Evolutionary conservation across 371 early-diverging fungal species (phyloP).

Genomic region (Basidiobolus heterosporus): DNA sequence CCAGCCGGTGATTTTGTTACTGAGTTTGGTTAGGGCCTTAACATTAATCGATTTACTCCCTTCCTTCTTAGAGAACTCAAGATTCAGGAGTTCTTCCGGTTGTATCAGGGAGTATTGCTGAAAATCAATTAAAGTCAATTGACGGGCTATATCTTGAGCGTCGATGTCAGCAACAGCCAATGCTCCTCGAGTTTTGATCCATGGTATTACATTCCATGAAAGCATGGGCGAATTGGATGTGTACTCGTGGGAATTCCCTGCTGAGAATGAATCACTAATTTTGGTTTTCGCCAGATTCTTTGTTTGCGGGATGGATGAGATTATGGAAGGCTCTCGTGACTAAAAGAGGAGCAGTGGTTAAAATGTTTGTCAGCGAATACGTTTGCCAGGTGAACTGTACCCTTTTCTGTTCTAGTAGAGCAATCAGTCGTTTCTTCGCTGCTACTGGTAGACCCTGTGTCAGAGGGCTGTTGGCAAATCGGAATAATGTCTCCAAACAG

Average conservation of each 20-base stretch:
- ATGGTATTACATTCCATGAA: slow-evolving; percentile 14
- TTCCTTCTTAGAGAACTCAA: slow-evolving; percentile 30
- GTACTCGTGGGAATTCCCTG: too few relatives aligned
- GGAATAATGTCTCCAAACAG: slow-evolving; percentile 9
- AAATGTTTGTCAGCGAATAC: too few relatives aligned
- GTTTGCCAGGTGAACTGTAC: too few relatives aligned
- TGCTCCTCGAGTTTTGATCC: slow-evolving; percentile 7
- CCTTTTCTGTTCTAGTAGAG: too few relatives aligned
- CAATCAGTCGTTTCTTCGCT: too few relatives aligned
- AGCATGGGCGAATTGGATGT: slow-evolving; percentile 12
- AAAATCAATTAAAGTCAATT: slow-evolving; percentile 51
- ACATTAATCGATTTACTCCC: slow-evolving; percentile 18
- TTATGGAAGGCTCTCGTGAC: too few relatives aligned
- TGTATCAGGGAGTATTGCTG: slow-evolving; percentile 33
- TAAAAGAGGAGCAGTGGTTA: too few relatives aligned
- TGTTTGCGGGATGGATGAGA: too few relatives aligned
- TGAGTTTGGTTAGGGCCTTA: slow-evolving; percentile 1
- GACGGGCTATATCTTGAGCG: slow-evolving; percentile 56
- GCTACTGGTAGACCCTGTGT: slow-evolving; percentile 2
- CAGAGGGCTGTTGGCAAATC: slow-evolving; percentile 7
- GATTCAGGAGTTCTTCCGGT: slow-evolving; percentile 42
- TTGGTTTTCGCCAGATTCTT: too few relatives aligned
- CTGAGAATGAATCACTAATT: too few relatives aligned
- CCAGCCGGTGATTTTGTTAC: slow-evolving; percentile 57
- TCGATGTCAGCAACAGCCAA: slow-evolving; percentile 53